A percentile compares a stretch with the other conserved stretches of the same genome.
Conservation (phyloP, 495 filamentous ascomycete species). For the Mytilinidion resinicola region DNA sequence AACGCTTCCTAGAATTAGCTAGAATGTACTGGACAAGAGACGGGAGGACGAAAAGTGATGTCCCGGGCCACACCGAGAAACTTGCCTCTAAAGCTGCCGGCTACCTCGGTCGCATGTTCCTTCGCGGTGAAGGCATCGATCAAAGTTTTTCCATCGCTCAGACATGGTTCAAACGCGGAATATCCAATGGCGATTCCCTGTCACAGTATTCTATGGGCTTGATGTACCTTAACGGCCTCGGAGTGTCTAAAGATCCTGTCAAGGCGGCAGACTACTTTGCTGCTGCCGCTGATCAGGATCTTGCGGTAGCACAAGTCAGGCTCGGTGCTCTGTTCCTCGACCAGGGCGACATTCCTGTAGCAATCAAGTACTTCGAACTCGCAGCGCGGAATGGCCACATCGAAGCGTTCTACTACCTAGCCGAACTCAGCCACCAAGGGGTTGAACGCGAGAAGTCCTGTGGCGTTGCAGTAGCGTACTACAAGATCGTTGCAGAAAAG, state of each 20-base stretch:
- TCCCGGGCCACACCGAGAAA: conserved; percentile 61
- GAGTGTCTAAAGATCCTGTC: conserved; percentile 63
- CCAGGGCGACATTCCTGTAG: conserved; percentile 70
- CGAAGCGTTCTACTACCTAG: conserved; percentile 92
- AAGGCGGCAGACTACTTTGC: conserved; percentile 77
- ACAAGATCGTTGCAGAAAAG: conserved; percentile 90
- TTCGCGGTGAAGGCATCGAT: conserved; percentile 83
- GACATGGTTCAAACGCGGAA: conserved; percentile 81
- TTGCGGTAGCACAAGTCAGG: conserved; percentile 72
- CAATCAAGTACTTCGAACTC: conserved; percentile 85
- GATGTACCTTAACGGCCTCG: conserved; percentile 82
- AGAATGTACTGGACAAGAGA: conserved; percentile 84
- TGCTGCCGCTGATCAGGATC: conserved; percentile 76
- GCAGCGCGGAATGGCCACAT: conserved; percentile 82
- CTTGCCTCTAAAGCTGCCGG: conserved; percentile 84
- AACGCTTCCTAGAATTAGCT: conserved; percentile 76
- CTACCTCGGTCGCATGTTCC: conserved; percentile 85
- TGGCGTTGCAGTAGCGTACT: conserved; percentile 73
- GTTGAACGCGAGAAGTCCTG: conserved; percentile 77
- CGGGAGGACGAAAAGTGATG: conserved; percentile 49
- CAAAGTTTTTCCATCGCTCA: conserved; percentile 70
- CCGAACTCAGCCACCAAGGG: conserved; percentile 78
- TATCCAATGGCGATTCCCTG: conserved; percentile 70
- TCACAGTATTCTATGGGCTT: conserved; percentile 82
- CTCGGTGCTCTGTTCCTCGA: conserved; percentile 85